These are phyloP conservation scores for Venturia effusa DNA, from an alignment of 2,329 filamentous ascomycete species.

Conservation along the genomic window DNA sequence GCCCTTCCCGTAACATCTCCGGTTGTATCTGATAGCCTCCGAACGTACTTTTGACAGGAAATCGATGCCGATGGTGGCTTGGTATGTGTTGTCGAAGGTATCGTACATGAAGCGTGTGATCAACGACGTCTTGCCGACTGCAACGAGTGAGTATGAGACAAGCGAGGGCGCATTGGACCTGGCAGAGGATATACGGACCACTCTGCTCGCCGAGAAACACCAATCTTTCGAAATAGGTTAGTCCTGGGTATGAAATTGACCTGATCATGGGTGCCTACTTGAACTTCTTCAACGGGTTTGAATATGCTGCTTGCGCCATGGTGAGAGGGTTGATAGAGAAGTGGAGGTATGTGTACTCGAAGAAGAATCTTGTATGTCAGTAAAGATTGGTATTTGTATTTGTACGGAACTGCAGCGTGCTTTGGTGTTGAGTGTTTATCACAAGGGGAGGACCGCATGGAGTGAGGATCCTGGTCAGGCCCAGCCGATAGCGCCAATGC, in stretches of 20 bases:
- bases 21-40: neutral
- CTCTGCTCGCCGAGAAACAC: conserved; percentile 98
- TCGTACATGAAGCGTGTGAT: conserved; percentile 99
- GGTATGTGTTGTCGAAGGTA: conserved; percentile 99
- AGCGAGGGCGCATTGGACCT: neutral
- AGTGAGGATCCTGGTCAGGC: neutral
- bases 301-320: conserved; percentile 82
- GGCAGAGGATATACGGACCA: conserved; percentile 49
- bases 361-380: neutral
- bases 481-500: neutral
- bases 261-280: conserved; percentile 48
- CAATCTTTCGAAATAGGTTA: conserved; percentile 46
- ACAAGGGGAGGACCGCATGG: neutral
- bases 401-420: neutral
- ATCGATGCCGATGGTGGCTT: conserved; percentile 98
- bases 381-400: neutral
- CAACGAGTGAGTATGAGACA: conserved; percentile 6
- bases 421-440: neutral
- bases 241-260: neutral
- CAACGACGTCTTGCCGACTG: conserved; percentile 96
- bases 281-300: conserved; percentile 99
- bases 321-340: neutral
- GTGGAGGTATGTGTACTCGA: neutral
- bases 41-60: conserved; percentile 83
- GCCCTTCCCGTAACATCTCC: conserved; percentile 3